Conservation (phyloP, 495 filamentous ascomycete genomes). For the Extremus antarcticus region DNA sequence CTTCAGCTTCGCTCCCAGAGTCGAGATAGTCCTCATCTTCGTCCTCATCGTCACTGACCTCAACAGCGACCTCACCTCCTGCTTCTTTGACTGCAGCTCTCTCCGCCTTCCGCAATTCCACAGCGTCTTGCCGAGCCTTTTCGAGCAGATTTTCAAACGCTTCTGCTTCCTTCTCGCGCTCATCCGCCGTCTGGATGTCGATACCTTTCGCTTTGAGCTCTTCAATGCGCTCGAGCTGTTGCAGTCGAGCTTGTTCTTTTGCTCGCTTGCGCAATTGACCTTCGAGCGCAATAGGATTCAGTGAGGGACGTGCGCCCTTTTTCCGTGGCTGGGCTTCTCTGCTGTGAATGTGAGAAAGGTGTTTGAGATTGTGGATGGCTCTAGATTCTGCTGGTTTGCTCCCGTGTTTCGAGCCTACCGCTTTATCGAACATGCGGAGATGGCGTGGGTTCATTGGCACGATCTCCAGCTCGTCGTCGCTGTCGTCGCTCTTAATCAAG, state of each 20-base stretch:
- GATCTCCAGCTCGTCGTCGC: constrained; percentile 20
- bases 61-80: constrained; percentile 41
- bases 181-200: constrained; percentile 73
- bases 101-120: constrained; percentile 68
- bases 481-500: neutral
- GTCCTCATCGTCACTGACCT: constrained; percentile 51
- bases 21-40: constrained; percentile 48
- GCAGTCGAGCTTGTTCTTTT: constrained; percentile 65
- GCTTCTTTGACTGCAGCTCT: constrained; percentile 55
- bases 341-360: constrained; percentile 53
- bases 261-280: constrained; percentile 54
- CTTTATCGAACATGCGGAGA: constrained; percentile 57
- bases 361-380: constrained; percentile 54
- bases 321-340: constrained; percentile 6
- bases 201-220: constrained; percentile 69
- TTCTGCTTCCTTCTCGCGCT: constrained; percentile 65
- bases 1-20: constrained; percentile 45
- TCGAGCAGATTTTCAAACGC: constrained; percentile 81
- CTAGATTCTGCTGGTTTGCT: constrained; percentile 3
- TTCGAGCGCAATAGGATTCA: constrained; percentile 63
- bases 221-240: constrained; percentile 68
- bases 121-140: constrained; percentile 67
- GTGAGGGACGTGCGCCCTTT: constrained; percentile 29
- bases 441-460: constrained; percentile 22
- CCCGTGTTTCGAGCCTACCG: neutral